A percentile compares a stretch with the other conserved stretches of the same genome.
Evolutionary conservation across 2,329 filamentous ascomycete species (phyloP).

Genomic region (Trichoderma arundinaceum): DNA sequence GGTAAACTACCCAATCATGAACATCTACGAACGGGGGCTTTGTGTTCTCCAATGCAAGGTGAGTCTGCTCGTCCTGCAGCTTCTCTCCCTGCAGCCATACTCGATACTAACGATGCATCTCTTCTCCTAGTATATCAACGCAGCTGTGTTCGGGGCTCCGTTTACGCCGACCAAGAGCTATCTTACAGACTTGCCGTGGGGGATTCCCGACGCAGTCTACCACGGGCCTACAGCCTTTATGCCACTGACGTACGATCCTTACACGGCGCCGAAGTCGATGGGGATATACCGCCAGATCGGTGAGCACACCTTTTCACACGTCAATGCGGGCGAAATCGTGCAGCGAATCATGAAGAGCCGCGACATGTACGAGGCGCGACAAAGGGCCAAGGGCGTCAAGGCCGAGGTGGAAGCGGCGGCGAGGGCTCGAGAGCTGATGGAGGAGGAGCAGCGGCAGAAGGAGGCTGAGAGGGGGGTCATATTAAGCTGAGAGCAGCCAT

Average conservation of each 20-base stretch:
- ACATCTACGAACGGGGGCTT: conserved; percentile 93
- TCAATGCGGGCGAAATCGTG: conserved; percentile 93
- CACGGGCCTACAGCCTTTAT: conserved; percentile 96
- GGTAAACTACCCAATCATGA: conserved; percentile 99
- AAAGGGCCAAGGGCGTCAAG: conserved; percentile 89
- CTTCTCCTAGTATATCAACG: conserved; percentile 74
- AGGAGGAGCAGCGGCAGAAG: conserved; percentile 60
- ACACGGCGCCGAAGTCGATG: conserved; percentile 78
- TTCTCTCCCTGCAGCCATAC: not conserved
- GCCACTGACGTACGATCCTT: conserved; percentile 78
- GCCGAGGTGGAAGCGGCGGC: conserved; percentile 73
- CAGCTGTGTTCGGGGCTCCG: conserved; percentile 87
- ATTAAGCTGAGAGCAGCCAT: conserved; percentile 8
- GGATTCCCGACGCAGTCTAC: conserved; percentile 80
- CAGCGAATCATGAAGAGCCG: conserved; percentile 86
- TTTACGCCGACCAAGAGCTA: conserved; percentile 84
- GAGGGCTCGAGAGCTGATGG: conserved; percentile 64
- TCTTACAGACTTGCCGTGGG: conserved; percentile 74
- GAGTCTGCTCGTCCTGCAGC: conserved; percentile 40
- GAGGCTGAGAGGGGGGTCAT: conserved; percentile 25
- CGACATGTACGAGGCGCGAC: conserved; percentile 87
- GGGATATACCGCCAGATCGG: conserved; percentile 83
- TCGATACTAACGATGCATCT: not conserved
- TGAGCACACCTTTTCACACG: conserved; percentile 78
- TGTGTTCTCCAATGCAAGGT: conserved; percentile 95